phyloP scores from a whole-genome alignment of 805 yeast genomes.

The Pichia exigua region DNA sequence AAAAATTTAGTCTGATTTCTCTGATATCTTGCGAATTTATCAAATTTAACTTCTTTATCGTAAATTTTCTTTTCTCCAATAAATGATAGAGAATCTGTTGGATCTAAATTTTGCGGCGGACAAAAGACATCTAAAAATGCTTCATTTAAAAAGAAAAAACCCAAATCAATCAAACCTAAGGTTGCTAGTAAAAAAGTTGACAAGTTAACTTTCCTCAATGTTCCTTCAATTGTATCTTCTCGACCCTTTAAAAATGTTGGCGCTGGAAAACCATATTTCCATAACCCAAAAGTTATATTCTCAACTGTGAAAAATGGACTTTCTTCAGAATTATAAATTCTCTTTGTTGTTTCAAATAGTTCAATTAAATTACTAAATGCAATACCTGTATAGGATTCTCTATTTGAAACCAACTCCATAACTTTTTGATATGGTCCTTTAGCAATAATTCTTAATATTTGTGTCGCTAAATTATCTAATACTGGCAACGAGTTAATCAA shows the following conservation, averaged over 20 bases:
- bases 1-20: slow-evolving; percentile 37
- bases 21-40: slow-evolving; percentile 9
- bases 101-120: slow-evolving; percentile 55
- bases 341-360: slow-evolving; percentile 68
- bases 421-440: slow-evolving; percentile 71
- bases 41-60: slow-evolving; percentile 5
- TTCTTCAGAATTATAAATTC: slow-evolving; percentile 55
- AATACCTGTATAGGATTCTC: slow-evolving; percentile 58
- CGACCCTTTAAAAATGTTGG: slow-evolving; percentile 51
- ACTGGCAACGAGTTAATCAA: slow-evolving; percentile 64
- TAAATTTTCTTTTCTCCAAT: slow-evolving; percentile 16
- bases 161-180: slow-evolving; percentile 76
- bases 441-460: slow-evolving; percentile 64
- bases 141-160: slow-evolving; percentile 79
- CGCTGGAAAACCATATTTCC: slow-evolving; percentile 55
- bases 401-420: slow-evolving; percentile 57
- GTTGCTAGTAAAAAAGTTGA: slow-evolving; percentile 87
- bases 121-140: slow-evolving; percentile 83
- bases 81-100: slow-evolving; percentile 30
- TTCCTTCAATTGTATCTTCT: slow-evolving; percentile 53
- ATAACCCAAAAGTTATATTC: slow-evolving; percentile 63
- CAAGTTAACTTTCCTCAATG: slow-evolving; percentile 76
- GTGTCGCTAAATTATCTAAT: slow-evolving; percentile 75
- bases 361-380: slow-evolving; percentile 61
- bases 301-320: slow-evolving; percentile 67